Conservation (phyloP, 2,329 filamentous ascomycete genomes). For the Fonsecaea monophora region DNA sequence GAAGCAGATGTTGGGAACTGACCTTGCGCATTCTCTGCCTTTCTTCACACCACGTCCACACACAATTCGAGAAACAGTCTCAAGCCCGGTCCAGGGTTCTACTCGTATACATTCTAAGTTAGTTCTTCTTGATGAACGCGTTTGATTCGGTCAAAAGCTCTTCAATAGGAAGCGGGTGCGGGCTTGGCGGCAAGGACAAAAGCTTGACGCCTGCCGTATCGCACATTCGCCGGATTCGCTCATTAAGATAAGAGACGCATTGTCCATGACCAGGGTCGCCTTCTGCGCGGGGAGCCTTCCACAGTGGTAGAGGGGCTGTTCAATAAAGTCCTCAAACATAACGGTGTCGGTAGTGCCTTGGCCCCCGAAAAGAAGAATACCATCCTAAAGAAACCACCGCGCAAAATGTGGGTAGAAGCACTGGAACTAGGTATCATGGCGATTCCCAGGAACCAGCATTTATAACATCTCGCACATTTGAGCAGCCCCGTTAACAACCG, state of each 20-base stretch:
- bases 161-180: slow-evolving; percentile 47
- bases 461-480: too few relatives aligned
- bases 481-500: too few relatives aligned
- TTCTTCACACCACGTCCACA: slow-evolving; percentile 19
- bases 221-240: slow-evolving; percentile 44
- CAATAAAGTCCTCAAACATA: slow-evolving; percentile 45
- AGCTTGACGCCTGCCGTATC: slow-evolving; percentile 44
- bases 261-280: slow-evolving; percentile 46
- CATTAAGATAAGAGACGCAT: slow-evolving; percentile 32
- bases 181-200: slow-evolving; percentile 46
- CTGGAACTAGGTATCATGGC: too few relatives aligned
- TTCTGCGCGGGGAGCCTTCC: slow-evolving; percentile 27
- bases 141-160: slow-evolving; percentile 49
- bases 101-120: slow-evolving; percentile 38
- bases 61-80: slow-evolving; percentile 44
- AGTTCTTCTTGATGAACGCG: slow-evolving; percentile 44
- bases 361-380: not conserved
- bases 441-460: too few relatives aligned
- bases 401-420: too few relatives aligned
- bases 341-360: slow-evolving; percentile 42
- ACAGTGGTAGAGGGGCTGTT: slow-evolving; percentile 43
- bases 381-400: too few relatives aligned
- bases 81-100: slow-evolving; percentile 34
- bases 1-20: not conserved
- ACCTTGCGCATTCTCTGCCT: slow-evolving; percentile 9